Base-by-base conservation (phyloP, 108 stramenopile species). In the Cyclotella atomus region DNA sequence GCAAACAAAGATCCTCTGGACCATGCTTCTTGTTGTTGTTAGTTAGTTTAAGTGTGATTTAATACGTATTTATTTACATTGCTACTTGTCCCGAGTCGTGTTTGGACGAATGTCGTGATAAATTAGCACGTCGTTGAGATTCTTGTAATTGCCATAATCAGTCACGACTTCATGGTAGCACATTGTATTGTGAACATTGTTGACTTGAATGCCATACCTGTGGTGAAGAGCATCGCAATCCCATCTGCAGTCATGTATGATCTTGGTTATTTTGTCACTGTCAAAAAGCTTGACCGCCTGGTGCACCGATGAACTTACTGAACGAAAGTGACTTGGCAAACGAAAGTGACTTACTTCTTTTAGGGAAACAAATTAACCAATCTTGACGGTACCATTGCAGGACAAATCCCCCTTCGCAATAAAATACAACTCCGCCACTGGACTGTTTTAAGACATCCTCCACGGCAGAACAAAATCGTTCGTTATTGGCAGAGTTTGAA, bases 181-280 rank as follows among this genome's bases (percentile, higher is more conserved):
- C 16, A 59, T 68, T 24, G 82, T 83, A 52, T 79, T 73, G 65
- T 83, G 77, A n/a, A 83, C 52, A 64, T 75, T 75, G 9, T 74
- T 79, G 9, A 83, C 45, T 24, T 16, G 61, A 44, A 82, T 77
- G 0, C 76, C 81, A 28, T 70, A 68, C 7, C 43, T 67, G 65
- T 83, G 82, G 47, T 59, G 70, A 2, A 83, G 54, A 23, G 82
- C 82, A 79, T 83, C 82, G 27, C 64, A 74, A 47, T 79, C 82
- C 82, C 79, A 75, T 33, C 77, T 59, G 23, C 68, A 79, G 45
- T 83, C 82, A 65, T 83, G 82, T 27, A 83, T 83, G 34, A 83
- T 63, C 61, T 79, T 83, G 38, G 49, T 63, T 12, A 83, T 50
- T 15, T 33, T 23, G 24, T 54, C 28, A 44, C 59, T 49, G 49